Evolutionary conservation across 2,329 filamentous ascomycete genomes (phyloP).

Genomic region (Fusarium denticulatum): DNA sequence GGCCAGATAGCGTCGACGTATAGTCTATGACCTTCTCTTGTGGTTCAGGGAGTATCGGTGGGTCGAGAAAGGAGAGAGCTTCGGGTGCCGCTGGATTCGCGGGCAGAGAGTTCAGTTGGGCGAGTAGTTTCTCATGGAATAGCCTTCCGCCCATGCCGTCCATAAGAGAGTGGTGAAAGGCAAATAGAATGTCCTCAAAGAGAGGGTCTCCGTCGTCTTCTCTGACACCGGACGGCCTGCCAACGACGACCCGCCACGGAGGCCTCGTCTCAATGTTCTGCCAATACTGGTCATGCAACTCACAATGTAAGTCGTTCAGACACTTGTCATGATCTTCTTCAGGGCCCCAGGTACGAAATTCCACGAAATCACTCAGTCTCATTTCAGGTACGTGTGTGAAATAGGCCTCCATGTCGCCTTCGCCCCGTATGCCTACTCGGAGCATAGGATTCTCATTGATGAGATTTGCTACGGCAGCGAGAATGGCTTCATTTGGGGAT

Average conservation of each 20-base stretch:
- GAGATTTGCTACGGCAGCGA: slow-evolving; percentile 53
- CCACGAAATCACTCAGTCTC: slow-evolving; percentile 56
- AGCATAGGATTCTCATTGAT: slow-evolving; percentile 58
- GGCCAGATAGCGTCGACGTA: slow-evolving; percentile 53
- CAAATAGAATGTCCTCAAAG: slow-evolving; percentile 56
- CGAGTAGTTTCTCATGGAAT: slow-evolving; percentile 61
- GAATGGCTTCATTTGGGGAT: slow-evolving; percentile 39
- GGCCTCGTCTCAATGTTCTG: slow-evolving; percentile 52
- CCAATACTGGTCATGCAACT: slow-evolving; percentile 55
- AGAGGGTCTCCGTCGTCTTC: not conserved
- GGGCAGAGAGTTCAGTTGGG: slow-evolving; percentile 50
- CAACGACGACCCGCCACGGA: slow-evolving; percentile 59
- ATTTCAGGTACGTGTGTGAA: slow-evolving; percentile 57
- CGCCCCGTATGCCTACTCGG: slow-evolving; percentile 58
- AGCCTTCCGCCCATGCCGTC: slow-evolving; percentile 60
- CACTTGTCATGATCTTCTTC: slow-evolving; percentile 45
- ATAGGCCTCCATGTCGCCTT: slow-evolving; percentile 54
- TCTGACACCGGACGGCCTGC: slow-evolving; percentile 32
- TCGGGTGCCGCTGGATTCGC: not conserved
- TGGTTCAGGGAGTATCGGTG: slow-evolving; percentile 48
- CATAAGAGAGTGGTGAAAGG: slow-evolving; percentile 62
- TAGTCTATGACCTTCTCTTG: slow-evolving; percentile 56
- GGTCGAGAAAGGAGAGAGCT: slow-evolving; percentile 42
- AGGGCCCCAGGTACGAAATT: slow-evolving; percentile 44
- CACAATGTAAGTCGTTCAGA: slow-evolving; percentile 49